Base-by-base conservation (phyloP, 1,284 basidiomycete genomes). In the Cutaneotrichosporon sp. region DNA sequence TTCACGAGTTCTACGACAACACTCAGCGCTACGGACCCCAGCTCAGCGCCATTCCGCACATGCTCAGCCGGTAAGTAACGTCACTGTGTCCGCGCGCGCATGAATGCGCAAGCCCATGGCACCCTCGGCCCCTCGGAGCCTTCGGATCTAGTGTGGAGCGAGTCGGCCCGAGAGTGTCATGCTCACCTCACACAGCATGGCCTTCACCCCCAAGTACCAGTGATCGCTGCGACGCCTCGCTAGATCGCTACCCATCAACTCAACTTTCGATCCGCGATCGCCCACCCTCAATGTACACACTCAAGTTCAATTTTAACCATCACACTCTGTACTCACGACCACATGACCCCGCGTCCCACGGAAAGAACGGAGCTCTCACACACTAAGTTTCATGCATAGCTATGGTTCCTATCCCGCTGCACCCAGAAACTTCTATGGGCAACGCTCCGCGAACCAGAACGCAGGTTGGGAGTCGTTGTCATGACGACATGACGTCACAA, bases 1-100 rank as follows among this genome's bases (percentile, higher is more conserved):
- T 99, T 33, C 97, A 95, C 73, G 95, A 99, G 80, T 84, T 98
- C 16, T 99, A 98, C 75, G 95, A 98, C 79, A 98, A 98, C 69
- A 91, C 93, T 10, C 92, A 93, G 9, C 84, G 93, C 83, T 94
- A 95, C 76, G 92, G 93, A 0, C 95, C 95, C 0, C 94, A 97
- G 72, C 84, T 98, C 14, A 91, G 92, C 31, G 93, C 95, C 2
- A 90, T 98, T 66, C 95, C 95, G 10, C 93, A 97, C 77, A 80
- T 97, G 68, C 83, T 99, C 43, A 95, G 93, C 69, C 87, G 91
- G 86, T 94, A 72, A 62, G 86, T 42, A 42, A 5, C 80, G 24
- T 24, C 42, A n/a, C n/a, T n/a, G n/a, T n/a, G n/a, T n/a, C n/a
- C n/a, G n/a, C n/a, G n/a, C 38, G 18, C 38, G 9, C 7, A 42